Evolutionary conservation across 257 asterid species (phyloP).

Genomic region (Gynochthodes officinalis): DNA sequence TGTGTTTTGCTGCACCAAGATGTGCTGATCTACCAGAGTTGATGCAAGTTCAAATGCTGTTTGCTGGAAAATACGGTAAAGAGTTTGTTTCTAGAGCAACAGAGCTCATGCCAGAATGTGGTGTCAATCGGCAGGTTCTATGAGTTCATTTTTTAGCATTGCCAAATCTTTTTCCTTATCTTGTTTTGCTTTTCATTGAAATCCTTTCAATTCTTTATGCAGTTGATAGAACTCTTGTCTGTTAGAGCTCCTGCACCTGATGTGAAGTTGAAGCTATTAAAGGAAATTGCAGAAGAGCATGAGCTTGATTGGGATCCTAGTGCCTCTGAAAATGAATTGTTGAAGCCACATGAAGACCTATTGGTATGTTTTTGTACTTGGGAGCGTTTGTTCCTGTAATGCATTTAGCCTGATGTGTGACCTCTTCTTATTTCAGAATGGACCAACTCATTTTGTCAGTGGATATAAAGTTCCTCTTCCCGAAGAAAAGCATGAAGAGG

Average conservation of each 20-base stretch:
- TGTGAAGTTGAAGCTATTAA: conserved; percentile 75
- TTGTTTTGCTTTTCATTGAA: conserved; percentile 8
- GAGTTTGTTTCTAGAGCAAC: conserved; percentile 84
- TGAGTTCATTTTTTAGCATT: conserved; percentile 4
- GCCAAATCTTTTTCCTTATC: background rate
- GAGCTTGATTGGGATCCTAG: conserved; percentile 92
- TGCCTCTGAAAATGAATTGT: conserved; percentile 64
- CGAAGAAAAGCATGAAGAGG: conserved; percentile 46
- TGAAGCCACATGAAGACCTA: conserved; percentile 85
- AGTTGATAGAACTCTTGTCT: conserved; percentile 85
- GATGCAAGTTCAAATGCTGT: conserved; percentile 68
- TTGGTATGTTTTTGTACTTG: conserved; percentile 43
- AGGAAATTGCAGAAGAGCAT: conserved; percentile 91
- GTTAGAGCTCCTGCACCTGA: conserved; percentile 93
- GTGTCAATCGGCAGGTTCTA: conserved; percentile 94
- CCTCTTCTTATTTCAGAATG: conserved; percentile 51
- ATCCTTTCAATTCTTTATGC: conserved; percentile 11
- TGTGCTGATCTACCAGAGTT: conserved; percentile 92
- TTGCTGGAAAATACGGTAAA: conserved; percentile 85
- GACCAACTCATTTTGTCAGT: conserved; percentile 63
- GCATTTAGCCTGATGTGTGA: conserved; percentile 11
- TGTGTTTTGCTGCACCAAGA: conserved; percentile 98
- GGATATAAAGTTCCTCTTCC: conserved; percentile 67
- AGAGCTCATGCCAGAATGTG: conserved; percentile 95
- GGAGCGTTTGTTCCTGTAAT: conserved; percentile 1